Evolutionary conservation across 345 rosid genomes (phyloP), one percentile per base, ranked within the genome.

Genomic region (Geranium brycei): DNA sequence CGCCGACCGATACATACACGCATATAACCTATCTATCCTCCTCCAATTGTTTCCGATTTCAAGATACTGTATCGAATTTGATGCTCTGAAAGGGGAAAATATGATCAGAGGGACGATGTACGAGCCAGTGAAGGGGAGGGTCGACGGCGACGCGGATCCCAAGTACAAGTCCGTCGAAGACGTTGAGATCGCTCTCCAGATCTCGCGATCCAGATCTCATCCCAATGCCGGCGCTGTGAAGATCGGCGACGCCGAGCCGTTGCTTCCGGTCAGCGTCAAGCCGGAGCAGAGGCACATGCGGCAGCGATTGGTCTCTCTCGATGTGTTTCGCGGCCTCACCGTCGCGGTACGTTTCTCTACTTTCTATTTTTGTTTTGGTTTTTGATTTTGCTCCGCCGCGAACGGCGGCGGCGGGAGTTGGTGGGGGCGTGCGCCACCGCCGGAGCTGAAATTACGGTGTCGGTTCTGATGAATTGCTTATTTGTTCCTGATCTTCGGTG

Each of bases 281-380:
- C 62, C 59, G 4, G 58, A 13, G 31, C 69, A 32, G 7, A 35
- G 10, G 18, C 69, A 31, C 4, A 40, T 17, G 23, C 77, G 66
- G 32, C 72, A 35, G 11, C 80, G 95, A 28, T 77, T 87, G 15
- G 79, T 74, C 62, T 87, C 95, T 31, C 83, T 85, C 18, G 95
- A 87, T 60, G 95, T 85, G 61, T 87, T 85, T 62, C 88, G 95
- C 2, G 90, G 95, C 13, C 77, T 87, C 76, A 82, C 91, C 18
- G 85, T 87, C 68, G 84, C 75, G 77, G 87, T 83, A 78, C 61
- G 41, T 41, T 41, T 18, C 61, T 11, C 19, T 31, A 19, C 41
- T 13, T 11, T 13, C 30, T 23, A 5, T 30, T 31, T 2, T 58
- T 18, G 61, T 31, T 2, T 58, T 18, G 61, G 47, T 10, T 8